Evolutionary conservation across 1,284 basidiomycete species (phyloP), one percentile per base, ranked within the genome.

Genomic region (Marasmius oreades): DNA sequence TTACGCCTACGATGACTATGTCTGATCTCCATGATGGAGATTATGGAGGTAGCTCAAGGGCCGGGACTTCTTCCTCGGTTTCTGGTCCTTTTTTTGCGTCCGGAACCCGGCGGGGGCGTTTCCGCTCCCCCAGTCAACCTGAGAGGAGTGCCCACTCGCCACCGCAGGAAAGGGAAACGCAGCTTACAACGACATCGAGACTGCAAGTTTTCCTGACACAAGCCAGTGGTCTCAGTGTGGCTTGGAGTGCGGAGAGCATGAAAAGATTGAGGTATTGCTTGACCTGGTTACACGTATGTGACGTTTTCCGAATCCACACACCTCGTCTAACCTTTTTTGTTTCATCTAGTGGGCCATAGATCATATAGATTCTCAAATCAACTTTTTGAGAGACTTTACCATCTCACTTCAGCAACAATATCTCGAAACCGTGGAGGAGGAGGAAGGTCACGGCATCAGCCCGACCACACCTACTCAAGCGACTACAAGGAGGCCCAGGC

Each of bases 161-260:
- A 36, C 12, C 50, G 3, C 42, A 33, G 16, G 22, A 22, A 26
- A 16, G 37, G 24, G 7, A 57, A 34, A 51, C 42, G 16, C 59
- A 51, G 6, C 48, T 53, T 14, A n/a, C 52, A n/a, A 36, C 36
- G 11, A 23, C 90, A 24, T 88, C 88, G 65, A 76, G 90, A 47
- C 94, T 92, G 92, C 90, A 93, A 61, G 82, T 86, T 0, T 81
- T 95, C 55, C 73, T 96, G 36, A 77, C 90, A 18, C 93, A 95
- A 70, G 93, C 93, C 1, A 92, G 93, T n/a, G 93, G 93, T 0
- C 78, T 96, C 31, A 84, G 92, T 56, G 91, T 91, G 0, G 93
- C 93, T 2, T 78, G 95, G 54, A 93, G 91, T 68, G 91, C 94
- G 62, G 93, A 95, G 70, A 93, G 88, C 66, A 92, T 95, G 89